A percentile compares a stretch with the other conserved stretches of the same genome.
phyloP scores from a whole-genome alignment of 2,329 filamentous ascomycete species.

The Trichoderma citrinoviride region DNA sequence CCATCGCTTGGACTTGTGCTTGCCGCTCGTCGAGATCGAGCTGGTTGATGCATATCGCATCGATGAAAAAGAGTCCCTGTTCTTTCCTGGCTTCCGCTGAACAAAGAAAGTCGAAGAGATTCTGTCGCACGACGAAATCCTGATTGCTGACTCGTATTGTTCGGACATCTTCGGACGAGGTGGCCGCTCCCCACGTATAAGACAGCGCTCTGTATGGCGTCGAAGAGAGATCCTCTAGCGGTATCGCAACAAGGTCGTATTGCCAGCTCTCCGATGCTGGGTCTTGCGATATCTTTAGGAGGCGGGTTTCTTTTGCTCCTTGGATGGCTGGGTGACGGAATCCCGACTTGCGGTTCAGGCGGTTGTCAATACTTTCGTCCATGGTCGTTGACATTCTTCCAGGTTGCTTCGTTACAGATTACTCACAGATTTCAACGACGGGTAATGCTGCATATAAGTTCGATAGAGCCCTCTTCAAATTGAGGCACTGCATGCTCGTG shows the following conservation, averaged over 20 bases:
- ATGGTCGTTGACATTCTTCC: background rate
- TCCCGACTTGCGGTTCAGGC: background rate
- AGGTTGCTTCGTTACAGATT: background rate
- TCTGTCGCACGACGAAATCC: background rate
- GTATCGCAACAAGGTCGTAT: background rate
- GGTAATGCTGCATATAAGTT: background rate
- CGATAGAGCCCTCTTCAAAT: background rate
- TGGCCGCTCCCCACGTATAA: background rate
- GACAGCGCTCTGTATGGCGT: background rate
- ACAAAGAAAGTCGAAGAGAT: background rate
- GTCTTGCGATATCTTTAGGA: background rate
- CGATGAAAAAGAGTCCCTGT: background rate
- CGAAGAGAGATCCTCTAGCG: background rate
- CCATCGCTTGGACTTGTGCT: background rate
- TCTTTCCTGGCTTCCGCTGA: background rate
- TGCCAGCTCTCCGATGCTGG: background rate
- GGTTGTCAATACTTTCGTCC: background rate
- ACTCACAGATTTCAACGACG: background rate
- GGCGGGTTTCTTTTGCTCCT: background rate
- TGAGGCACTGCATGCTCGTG: background rate
- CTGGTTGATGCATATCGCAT: slow-evolving; percentile 1
- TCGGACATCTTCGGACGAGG: background rate
- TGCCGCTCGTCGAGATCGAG: background rate
- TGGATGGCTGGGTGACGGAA: background rate
- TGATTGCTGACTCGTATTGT: background rate